Base-by-base conservation (phyloP, 805 yeast species). In the Brettanomyces bruxellensis region DNA sequence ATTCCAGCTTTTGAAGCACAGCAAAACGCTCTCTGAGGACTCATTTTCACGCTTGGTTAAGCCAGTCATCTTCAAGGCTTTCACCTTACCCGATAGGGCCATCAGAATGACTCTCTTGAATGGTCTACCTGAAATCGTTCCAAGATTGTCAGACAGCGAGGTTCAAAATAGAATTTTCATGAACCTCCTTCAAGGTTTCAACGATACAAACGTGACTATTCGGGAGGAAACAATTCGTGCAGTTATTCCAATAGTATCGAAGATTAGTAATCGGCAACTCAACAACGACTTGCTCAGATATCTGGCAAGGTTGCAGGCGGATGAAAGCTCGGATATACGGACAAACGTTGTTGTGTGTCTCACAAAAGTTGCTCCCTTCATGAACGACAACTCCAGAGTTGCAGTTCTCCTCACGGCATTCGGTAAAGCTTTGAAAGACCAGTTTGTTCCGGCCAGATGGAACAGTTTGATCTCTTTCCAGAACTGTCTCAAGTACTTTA, bases 361-460 rank as follows among this genome's bases (percentile, higher is more conserved):
- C 34, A 79, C 84, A 38, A 77, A 78, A 46, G 78, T 88, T 40
- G 81, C 93, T 0, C 61, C 71, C 32, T 65, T 70, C 48, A 73
- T 88, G 54, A 79, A 79, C 55, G 56, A 68, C 22, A 63, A 60
- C 13, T 69, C 84, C 3, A 72, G 90, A 48, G 72, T 86, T 8
- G 81, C 79, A 23, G 95, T 93, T 2, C 67, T 93, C 42, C 80
- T 88, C 3, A 88, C 96, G 1, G 98, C 97, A 0, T 83, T 86
- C 55, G 76, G 86, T 2, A 83, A 89, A 55, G 84, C 95, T 0
- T 70, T 91, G 41, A 81, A 81, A 55, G 99, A 91, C 62, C 75
- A 90, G 0, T 80, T 79, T 56, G 72, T 81, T 3, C 88, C 85
- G 6, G 79, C 95, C 12, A 75, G 93, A 52, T 61, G 81, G 57